Evolutionary conservation across 108 stramenopile genomes (phyloP).

Genomic region (Epithemia pelagica): DNA sequence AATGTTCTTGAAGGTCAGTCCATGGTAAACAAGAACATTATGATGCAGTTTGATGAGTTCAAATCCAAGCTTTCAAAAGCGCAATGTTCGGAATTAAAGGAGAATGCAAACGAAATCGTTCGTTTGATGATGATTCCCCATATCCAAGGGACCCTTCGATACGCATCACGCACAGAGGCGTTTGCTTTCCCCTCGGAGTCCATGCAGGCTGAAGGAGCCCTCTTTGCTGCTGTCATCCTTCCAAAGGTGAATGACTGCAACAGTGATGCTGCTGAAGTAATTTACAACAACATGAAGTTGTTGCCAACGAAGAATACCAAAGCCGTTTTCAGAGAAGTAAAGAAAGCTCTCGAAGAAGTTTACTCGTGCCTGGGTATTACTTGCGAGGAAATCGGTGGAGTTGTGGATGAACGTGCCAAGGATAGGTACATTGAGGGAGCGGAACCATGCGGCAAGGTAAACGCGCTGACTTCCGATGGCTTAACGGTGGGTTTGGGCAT

Average conservation of each 20-base stretch:
- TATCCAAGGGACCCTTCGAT: conserved; percentile 50
- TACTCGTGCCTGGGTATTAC: conserved; percentile 41
- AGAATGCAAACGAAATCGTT: conserved; percentile 29
- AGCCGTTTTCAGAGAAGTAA: conserved; percentile 25
- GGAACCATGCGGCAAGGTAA: conserved; percentile 23
- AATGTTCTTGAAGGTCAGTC: conserved; percentile 15
- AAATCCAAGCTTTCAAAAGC: conserved; percentile 27
- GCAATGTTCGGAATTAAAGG: conserved; percentile 36
- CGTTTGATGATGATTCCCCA: conserved; percentile 43
- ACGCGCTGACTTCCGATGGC: not conserved
- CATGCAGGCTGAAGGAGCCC: conserved; percentile 43
- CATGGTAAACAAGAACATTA: conserved; percentile 16
- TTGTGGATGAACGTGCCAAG: conserved; percentile 8
- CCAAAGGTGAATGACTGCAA: conserved; percentile 39
- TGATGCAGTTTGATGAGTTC: conserved; percentile 32
- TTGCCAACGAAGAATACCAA: conserved; percentile 23
- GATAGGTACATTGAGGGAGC: conserved; percentile 22
- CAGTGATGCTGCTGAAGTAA: conserved; percentile 29
- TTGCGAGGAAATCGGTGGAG: conserved; percentile 47
- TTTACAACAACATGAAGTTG: conserved; percentile 37
- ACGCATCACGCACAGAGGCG: conserved; percentile 35
- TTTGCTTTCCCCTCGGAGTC: conserved; percentile 28
- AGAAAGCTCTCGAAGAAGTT: conserved; percentile 37
- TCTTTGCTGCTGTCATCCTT: conserved; percentile 51
- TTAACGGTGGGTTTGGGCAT: not conserved